These are phyloP conservation scores for Mikania micrantha DNA, from an alignment of 129 eudicot species.

Conservation along the genomic window DNA sequence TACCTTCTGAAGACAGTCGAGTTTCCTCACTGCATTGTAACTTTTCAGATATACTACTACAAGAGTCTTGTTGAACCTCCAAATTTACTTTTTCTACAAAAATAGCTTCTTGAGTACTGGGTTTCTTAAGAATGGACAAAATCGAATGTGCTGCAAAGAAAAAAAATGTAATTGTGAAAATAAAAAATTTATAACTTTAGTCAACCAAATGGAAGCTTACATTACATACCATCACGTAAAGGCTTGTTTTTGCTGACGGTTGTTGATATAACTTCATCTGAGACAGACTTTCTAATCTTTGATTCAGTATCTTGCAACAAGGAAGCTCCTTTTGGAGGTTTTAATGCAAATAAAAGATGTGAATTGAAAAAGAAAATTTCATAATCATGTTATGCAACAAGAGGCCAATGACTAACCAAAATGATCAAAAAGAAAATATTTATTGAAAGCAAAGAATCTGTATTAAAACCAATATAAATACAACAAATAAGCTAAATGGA, in stretches of 20 bases:
- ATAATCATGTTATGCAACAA: not conserved
- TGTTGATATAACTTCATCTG: conserved; percentile 25
- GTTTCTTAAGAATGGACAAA: conserved; percentile 55
- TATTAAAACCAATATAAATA: not conserved
- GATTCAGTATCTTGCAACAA: conserved; percentile 23
- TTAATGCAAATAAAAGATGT: conserved; percentile 30
- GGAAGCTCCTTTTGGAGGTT: conserved; percentile 23
- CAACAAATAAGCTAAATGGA: conserved; percentile 3
- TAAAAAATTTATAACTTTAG: not conserved
- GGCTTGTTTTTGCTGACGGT: conserved; percentile 33
- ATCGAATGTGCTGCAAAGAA: conserved; percentile 57
- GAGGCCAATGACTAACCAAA: not conserved
- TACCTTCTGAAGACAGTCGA: conserved; percentile 30
- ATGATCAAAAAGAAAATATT: not conserved
- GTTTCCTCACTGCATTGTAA: conserved; percentile 1
- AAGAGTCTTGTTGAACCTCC: conserved; percentile 23
- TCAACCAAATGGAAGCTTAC: conserved; percentile 17
- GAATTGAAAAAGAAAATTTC: not conserved
- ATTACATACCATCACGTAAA: conserved; percentile 57
- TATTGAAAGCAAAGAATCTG: not conserved
- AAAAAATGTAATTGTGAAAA: not conserved
- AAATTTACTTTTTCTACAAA: conserved; percentile 3
- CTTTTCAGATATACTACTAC: conserved; percentile 19
- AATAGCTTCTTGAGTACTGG: conserved; percentile 25
- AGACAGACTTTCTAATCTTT: conserved; percentile 20